These are phyloP conservation scores for Coccomyxa subellipsoidea DNA, from an alignment of 163 green algal genomes.

Conservation along the genomic window DNA sequence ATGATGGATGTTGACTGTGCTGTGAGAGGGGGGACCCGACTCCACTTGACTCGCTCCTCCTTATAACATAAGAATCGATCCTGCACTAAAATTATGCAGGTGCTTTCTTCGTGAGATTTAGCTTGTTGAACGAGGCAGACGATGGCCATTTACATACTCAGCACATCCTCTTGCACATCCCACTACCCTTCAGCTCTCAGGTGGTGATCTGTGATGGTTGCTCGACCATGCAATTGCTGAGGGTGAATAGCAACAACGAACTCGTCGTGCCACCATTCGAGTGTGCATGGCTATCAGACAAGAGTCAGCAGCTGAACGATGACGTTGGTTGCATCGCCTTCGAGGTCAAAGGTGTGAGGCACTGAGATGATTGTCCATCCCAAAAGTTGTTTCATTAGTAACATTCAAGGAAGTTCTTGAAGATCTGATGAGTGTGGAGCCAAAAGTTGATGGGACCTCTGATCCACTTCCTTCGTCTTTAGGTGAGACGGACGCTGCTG, in stretches of 20 bases:
- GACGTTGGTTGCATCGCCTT: constrained; percentile 64
- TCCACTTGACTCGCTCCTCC: no score
- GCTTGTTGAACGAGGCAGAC: no score
- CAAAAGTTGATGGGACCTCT: not conserved
- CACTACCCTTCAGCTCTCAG: not conserved
- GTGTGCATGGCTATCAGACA: constrained; percentile 79
- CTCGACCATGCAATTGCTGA: constrained; percentile 13
- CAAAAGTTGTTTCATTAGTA: no score
- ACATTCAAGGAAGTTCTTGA: no score
- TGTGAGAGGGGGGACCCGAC: no score
- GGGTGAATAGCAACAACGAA: constrained; percentile 25
- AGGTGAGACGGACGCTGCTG: constrained; percentile 81
- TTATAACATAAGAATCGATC: no score
- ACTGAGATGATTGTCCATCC: no score
- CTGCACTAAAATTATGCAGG: no score
- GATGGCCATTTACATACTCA: no score
- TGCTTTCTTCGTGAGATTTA: no score
- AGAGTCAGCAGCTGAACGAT: constrained; percentile 47
- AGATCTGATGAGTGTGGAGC: not conserved
- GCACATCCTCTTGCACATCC: no score
- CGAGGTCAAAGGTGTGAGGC: constrained; percentile 56
- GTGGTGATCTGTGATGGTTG: not conserved
- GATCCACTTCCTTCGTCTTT: not conserved
- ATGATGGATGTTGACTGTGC: not conserved
- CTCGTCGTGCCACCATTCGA: constrained; percentile 83